Conservation (phyloP, 1,284 basidiomycete genomes). For the Sanghuangporus sanghuang region DNA sequence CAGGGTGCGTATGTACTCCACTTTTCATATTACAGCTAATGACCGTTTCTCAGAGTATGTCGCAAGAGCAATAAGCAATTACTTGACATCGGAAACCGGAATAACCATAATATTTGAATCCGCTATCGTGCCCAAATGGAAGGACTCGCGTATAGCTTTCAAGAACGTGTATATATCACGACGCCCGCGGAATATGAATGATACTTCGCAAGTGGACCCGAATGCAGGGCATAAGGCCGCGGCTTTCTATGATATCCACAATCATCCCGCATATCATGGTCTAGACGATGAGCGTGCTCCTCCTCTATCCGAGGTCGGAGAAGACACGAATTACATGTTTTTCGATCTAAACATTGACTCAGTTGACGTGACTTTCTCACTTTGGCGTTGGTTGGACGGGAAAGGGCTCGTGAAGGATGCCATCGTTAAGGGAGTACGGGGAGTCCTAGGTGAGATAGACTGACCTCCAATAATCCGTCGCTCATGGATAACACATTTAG, state of each 20-base stretch:
- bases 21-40: background rate
- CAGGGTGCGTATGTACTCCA: conserved; percentile 55
- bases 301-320: conserved; percentile 28
- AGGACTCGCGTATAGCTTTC: conserved; percentile 92
- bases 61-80: conserved; percentile 86
- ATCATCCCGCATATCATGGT: conserved; percentile 65
- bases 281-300: conserved; percentile 49
- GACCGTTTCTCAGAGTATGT: conserved; percentile 62
- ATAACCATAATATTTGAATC: conserved; percentile 96
- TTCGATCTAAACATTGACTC: conserved; percentile 92
- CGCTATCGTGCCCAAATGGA: conserved; percentile 97
- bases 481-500: conserved; percentile 35
- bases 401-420: conserved; percentile 92
- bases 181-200: conserved; percentile 41
- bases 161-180: conserved; percentile 95
- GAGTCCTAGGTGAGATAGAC: conserved; percentile 70
- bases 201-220: conserved; percentile 19
- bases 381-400: conserved; percentile 92
- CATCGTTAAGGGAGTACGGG: conserved; percentile 89
- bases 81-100: conserved; percentile 90
- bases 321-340: conserved; percentile 74
- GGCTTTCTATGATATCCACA: conserved; percentile 67
- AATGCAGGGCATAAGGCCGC: conserved; percentile 46
- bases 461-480: background rate
- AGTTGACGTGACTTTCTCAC: conserved; percentile 93